Base-by-base conservation (phyloP, 2,329 filamentous ascomycete genomes). In the Fusarium nelsonii region DNA sequence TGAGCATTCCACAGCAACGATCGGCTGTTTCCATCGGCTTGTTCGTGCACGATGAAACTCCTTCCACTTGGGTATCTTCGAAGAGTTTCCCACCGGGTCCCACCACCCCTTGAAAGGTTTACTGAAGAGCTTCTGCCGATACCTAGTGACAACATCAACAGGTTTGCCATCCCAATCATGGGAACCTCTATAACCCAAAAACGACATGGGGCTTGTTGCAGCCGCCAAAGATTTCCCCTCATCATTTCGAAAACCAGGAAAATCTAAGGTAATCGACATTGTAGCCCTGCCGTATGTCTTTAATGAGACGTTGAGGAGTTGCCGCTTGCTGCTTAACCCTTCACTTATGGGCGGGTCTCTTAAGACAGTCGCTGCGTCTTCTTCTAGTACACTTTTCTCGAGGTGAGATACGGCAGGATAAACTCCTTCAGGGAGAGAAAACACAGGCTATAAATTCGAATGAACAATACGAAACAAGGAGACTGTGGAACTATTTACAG, bases 21-120 rank as follows among this genome's bases (percentile, higher is more conserved):
- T 12, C 2, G 33, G 43, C 16, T 56, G 43, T 8, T 56, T 34
- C 36, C 44, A 50, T 49, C 41, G 33, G 15, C 15, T 18, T 23
- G 8, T 5, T 26, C 33, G 23, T 23, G 6, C 15, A 11, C 4
- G n/a, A 34, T 16, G 3, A 1, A 41, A 10, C 6, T 14, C 6
- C 6, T 20, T 40, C 44, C 11, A 32, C 15, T 32, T 6, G 6
- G 12, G 11, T 49, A 1, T n/a, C 15, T 0, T 8, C 15, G 10
- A 34, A 4, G 20, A 26, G 15, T n/a, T 16, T 23, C 0, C 11
- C 5, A 0, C 8, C 15, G 15, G 7, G 12, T 34, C 8, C 20
- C 46, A 49, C 2, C 8, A 12, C 12, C 4, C 15, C 8, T n/a
- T 10, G 16, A 34, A 50, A 4, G 10, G 18, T 9, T 28, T 6